Evolutionary conservation across 306 rosid species (phyloP), one percentile per base, ranked within the genome.

Genomic region (Prosopis cineraria): DNA sequence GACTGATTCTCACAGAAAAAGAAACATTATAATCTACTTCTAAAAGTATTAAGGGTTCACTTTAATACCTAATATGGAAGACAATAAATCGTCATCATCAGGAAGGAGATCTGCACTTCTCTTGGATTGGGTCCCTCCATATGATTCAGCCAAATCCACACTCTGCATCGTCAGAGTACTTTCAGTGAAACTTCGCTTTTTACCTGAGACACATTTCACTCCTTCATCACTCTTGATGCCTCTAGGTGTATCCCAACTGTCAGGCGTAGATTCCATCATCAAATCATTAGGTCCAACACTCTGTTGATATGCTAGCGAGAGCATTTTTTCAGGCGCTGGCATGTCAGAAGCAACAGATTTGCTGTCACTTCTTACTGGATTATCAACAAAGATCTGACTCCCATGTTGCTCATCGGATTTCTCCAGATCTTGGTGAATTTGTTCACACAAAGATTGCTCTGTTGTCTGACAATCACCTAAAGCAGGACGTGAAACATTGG

Each of bases 71-170:
- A 96, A 88, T 79, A 96, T 96, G 45, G 99, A 93, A 76, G 99
- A 96, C 87, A 96, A 84, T 70, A 96, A 76, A 89, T 96, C 99
- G 85, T 96, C 91, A 58, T 96, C 99, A 80, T 90, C 97, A 53
- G 99, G 99, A 86, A 96, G 69, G 48, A 90, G 87, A 78, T 89
- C 94, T 4, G 81, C 67, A 44, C 88, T 88, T 80, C 87, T 88
- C 86, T 82, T 87, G 74, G 87, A 89, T 83, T 68, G 87, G 66
- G 85, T 78, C 75, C 85, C 90, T 37, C 84, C 90, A 74, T 85
- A 86, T 44, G 99, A 93, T 75, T 89, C 97, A 3, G 81, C 78
- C 19, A 92, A 88, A 81, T 90, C 91, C 77, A 86, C 40, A 80
- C 97, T 93, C 67, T 91, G 96, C 64, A 82, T 77, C 14, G 94